Evolutionary conservation across 257 asterid species (phyloP).

Genomic region (Leonotis leonurus): DNA sequence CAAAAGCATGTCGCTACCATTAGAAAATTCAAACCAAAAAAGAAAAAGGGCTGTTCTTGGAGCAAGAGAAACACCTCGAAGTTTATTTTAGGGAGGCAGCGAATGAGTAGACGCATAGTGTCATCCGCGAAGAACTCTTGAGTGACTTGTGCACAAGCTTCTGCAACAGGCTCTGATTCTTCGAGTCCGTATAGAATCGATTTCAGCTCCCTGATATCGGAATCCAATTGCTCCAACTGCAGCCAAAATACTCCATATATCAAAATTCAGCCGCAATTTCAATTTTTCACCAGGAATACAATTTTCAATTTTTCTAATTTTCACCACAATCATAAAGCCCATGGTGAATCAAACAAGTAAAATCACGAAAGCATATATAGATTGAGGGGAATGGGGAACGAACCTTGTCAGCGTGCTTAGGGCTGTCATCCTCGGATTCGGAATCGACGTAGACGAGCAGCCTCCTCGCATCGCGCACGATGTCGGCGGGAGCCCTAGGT

Average conservation of each 20-base stretch:
- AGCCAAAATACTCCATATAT: background rate
- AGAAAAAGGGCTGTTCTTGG: background rate
- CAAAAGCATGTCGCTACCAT: conserved; percentile 4
- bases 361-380: background rate
- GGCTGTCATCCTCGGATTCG: conserved; percentile 9
- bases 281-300: background rate
- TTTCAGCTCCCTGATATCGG: conserved; percentile 52
- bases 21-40: background rate
- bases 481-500: conserved; percentile 43
- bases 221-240: conserved; percentile 61
- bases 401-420: conserved; percentile 39
- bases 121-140: conserved; percentile 60
- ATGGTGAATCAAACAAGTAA: too few relatives aligned
- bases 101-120: conserved; percentile 59
- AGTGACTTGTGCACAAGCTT: conserved; percentile 68
- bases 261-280: background rate
- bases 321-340: too few relatives aligned
- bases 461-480: conserved; percentile 40
- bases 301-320: too few relatives aligned
- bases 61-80: conserved; percentile 53
- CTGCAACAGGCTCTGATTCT: conserved; percentile 67
- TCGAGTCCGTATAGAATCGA: conserved; percentile 60
- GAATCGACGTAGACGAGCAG: conserved; percentile 38
- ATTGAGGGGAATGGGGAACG: background rate
- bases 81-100: conserved; percentile 60